A percentile compares a stretch with the other conserved stretches of the same genome.
These are phyloP conservation scores for Penicillium fuscoglaucum DNA, from an alignment of 2,329 filamentous ascomycete species.

Conservation along the genomic window DNA sequence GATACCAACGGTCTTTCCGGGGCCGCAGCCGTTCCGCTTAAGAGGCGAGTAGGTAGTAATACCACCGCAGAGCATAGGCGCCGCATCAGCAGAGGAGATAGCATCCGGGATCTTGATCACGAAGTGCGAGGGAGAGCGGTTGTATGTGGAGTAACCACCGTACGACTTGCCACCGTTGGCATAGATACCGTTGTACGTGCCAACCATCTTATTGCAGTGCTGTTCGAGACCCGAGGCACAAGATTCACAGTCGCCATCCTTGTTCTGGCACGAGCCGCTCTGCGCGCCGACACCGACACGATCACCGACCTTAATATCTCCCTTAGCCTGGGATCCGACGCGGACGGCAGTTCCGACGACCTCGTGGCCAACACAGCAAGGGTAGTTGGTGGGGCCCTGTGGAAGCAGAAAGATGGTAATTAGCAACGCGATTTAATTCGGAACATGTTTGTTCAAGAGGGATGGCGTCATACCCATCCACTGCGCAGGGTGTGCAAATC, in stretches of 20 bases:
- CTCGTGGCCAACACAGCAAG: constrained; percentile 62
- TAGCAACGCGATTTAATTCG: neutral
- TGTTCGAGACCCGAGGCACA: constrained; percentile 47
- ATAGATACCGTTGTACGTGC: constrained; percentile 33
- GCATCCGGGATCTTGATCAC: constrained; percentile 56
- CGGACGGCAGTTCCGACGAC: constrained; percentile 61
- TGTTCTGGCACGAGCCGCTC: constrained; percentile 52
- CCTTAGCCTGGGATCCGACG: constrained; percentile 51
- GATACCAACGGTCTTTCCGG: constrained; percentile 69
- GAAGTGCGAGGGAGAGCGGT: constrained; percentile 59
- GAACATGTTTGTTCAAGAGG: neutral
- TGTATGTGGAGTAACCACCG: constrained; percentile 64
- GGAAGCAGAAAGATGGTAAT: neutral
- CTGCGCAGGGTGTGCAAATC: constrained; percentile 60
- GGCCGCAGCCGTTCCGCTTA: constrained; percentile 63
- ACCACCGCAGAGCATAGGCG: constrained; percentile 75
- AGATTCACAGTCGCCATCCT: constrained; percentile 52
- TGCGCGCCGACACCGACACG: constrained; percentile 60
- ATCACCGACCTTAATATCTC: constrained; percentile 36
- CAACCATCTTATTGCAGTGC: constrained; percentile 30
- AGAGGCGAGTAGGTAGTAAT: constrained; percentile 71
- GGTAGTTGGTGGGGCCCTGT: constrained; percentile 39
- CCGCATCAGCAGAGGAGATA: constrained; percentile 51
- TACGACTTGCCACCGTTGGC: constrained; percentile 61
- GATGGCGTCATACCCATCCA: constrained; percentile 37